Percentiles rank a stretch among this genome's conserved stretches.
Evolutionary conservation across 495 filamentous ascomycete genomes (phyloP).

Genomic region (Oidiodendron maius): DNA sequence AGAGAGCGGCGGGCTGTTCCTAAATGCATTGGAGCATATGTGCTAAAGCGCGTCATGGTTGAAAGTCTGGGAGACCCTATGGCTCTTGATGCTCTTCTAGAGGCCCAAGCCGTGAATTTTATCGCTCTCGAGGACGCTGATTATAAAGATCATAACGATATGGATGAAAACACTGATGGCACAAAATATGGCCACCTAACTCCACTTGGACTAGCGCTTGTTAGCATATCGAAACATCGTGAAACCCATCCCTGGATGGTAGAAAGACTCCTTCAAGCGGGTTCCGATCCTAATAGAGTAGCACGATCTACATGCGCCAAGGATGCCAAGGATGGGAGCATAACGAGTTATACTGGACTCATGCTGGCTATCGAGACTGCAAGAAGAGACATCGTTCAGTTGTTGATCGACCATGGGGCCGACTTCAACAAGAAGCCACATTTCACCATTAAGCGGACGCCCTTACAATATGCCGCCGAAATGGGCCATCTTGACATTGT

Average conservation of each 20-base stretch:
- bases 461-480: slow-evolving; percentile 10
- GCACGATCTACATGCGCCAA: too few relatives aligned
- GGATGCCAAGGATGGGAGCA: background rate
- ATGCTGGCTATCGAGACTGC: slow-evolving; percentile 15
- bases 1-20: background rate
- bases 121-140: background rate
- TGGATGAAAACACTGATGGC: too few relatives aligned
- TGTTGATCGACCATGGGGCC: slow-evolving; percentile 9
- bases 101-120: background rate
- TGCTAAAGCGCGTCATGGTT: slow-evolving; percentile 3
- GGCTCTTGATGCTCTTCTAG: slow-evolving; percentile 1
- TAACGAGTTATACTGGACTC: slow-evolving; percentile 9
- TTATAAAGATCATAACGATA: background rate
- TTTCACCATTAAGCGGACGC: slow-evolving; percentile 4
- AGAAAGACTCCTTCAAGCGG: background rate
- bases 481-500: slow-evolving; percentile 8
- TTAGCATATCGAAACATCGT: background rate
- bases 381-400: background rate
- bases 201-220: slow-evolving; percentile 5
- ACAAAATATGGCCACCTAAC: too few relatives aligned
- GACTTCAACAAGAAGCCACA: slow-evolving; percentile 9
- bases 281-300: slow-evolving; percentile 8
- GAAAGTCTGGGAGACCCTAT: background rate
- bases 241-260: background rate
- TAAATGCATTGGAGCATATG: slow-evolving; percentile 3